Base-by-base conservation (phyloP, 129 eudicot genomes). In the Chrysanthemum seticuspe region DNA sequence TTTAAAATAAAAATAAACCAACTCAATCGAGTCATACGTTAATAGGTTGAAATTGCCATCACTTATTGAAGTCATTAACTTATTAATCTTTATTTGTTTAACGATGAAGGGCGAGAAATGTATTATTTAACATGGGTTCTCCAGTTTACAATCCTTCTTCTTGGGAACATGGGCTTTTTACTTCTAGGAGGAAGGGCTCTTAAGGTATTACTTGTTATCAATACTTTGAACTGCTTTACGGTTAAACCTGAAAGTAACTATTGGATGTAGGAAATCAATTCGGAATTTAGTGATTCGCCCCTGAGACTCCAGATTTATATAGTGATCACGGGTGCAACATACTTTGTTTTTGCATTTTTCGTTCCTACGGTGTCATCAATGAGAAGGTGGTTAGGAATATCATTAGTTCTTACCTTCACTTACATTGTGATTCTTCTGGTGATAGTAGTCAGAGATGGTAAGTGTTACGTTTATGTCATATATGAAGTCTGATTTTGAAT, bases 331-430 rank as follows among this genome's bases (percentile, higher is more conserved):
- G 90, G 90, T 47, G 81, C 70, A 65, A 13, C 83, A 5, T 85
- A 79, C 57, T 85, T 79, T 56, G 16, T 78, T 21, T 85, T 79
- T 16, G 69, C 90, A 2, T 48, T 79, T 45, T 53, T 66, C 57
- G 87, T 82, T 67, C 90, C 90, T 44, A 79, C 81, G 3, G 61
- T 85, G 69, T 85, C 90, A 58, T 79, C 90, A 34, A 76, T 85
- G 87, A 85, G 90, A 76, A 57, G 71, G 58, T 85, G 87, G 90
- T 65, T 82, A 75, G 81, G 64, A 14, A 81, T 68, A 54, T 85
- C 90, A 2, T 10, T 73, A 12, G 50, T 85, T 34, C 87, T 85
- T 14, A 85, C 90, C 40, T 76, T 85, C 82, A 72, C 80, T 55
- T 85, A 85, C 76, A 81, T 79, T 44, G 48, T 69, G 9, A 74